Conservation (phyloP, 768 basidiomycete genomes). For the Phylloporus sp. region DNA sequence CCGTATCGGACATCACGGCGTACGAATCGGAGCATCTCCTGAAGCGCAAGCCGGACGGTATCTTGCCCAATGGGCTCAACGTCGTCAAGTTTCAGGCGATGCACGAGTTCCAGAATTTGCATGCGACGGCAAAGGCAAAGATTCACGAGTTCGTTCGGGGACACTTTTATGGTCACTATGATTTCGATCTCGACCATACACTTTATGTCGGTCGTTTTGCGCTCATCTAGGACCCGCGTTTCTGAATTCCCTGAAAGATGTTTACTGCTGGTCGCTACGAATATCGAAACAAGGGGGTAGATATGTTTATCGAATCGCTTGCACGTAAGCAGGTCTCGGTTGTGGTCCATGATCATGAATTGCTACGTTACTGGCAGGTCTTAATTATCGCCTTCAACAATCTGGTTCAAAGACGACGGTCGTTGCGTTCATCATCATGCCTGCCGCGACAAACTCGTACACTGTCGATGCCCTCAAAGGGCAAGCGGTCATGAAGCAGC, state of each 20-base stretch:
- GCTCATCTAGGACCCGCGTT: not conserved
- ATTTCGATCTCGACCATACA: slow-evolving; percentile 92
- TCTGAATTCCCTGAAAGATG: slow-evolving; percentile 48
- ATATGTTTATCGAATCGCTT: slow-evolving; percentile 98
- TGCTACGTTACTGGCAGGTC: slow-evolving; percentile 25
- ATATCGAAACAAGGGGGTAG: slow-evolving; percentile 98
- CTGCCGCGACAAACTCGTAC: slow-evolving; percentile 92
- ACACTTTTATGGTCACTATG: slow-evolving; percentile 97
- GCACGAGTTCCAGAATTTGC: slow-evolving; percentile 98
- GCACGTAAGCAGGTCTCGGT: slow-evolving; percentile 56
- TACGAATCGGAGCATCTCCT: slow-evolving; percentile 95
- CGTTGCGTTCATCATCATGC: slow-evolving; percentile 99
- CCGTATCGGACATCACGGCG: slow-evolving; percentile 96
- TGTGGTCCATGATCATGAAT: not conserved
- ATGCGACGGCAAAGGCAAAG: slow-evolving; percentile 90
- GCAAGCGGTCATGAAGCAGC: slow-evolving; percentile 95
- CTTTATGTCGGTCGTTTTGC: slow-evolving; percentile 56
- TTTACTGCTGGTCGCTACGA: slow-evolving; percentile 99
- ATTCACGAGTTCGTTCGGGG: slow-evolving; percentile 97
- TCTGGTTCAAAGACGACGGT: slow-evolving; percentile 73
- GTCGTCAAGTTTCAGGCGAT: slow-evolving; percentile 99
- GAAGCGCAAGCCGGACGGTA: slow-evolving; percentile 96
- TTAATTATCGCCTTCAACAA: slow-evolving; percentile 61
- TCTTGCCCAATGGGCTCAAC: slow-evolving; percentile 95
- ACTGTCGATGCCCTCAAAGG: slow-evolving; percentile 96